Conservation (phyloP, 305 asterid genomes). For the Fraxinus albicans region DNA sequence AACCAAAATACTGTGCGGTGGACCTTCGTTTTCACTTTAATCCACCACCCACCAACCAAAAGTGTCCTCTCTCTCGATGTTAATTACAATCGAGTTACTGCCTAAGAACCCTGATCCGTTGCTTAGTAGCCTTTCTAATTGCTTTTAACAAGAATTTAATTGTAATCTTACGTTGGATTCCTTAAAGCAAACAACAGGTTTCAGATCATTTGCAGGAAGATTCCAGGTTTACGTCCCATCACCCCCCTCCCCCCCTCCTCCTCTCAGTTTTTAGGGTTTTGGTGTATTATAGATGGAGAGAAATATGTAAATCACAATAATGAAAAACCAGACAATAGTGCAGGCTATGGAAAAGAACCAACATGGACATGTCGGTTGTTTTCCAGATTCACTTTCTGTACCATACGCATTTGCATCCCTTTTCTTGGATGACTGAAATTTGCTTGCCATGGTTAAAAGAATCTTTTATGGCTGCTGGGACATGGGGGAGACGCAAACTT, state of each 20-base stretch:
- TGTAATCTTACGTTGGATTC: background rate
- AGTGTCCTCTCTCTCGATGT: background rate
- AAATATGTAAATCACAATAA: slow-evolving; percentile 15
- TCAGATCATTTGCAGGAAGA: background rate
- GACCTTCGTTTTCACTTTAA: slow-evolving; percentile 17
- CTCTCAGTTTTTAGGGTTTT: slow-evolving; percentile 1
- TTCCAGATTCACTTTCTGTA: slow-evolving; percentile 24
- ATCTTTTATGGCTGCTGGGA: slow-evolving; percentile 45
- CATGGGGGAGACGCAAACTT: slow-evolving; percentile 46
- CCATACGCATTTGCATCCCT: slow-evolving; percentile 17
- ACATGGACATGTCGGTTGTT: slow-evolving; percentile 72
- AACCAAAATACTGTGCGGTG: slow-evolving; percentile 15
- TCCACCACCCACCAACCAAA: slow-evolving; percentile 9
- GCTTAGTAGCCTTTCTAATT: background rate
- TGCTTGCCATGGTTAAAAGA: slow-evolving; percentile 9
- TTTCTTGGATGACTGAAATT: background rate
- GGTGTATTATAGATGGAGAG: background rate
- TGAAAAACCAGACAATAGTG: slow-evolving; percentile 27
- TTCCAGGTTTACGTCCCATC: background rate
- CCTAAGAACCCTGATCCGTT: background rate
- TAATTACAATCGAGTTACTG: background rate
- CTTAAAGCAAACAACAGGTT: slow-evolving; percentile 1
- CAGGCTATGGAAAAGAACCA: slow-evolving; percentile 44
- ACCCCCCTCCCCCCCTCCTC: background rate
- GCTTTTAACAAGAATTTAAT: background rate